A percentile compares a stretch with the other conserved stretches of the same genome.
Conservation (phyloP, 1,284 basidiomycete genomes). For the Pyrrhoderma lamaoense region DNA sequence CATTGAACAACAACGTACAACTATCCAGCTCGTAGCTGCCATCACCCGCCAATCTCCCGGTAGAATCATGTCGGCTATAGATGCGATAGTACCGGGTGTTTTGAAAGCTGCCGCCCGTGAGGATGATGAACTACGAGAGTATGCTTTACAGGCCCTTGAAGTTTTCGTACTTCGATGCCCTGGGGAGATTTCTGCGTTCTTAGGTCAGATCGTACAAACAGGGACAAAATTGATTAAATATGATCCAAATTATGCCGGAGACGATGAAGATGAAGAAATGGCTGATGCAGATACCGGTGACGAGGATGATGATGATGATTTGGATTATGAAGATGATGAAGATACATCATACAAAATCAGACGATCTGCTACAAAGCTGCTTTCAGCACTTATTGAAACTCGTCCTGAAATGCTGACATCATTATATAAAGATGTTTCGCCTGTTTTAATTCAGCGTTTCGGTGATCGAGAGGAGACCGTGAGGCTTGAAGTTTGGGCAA, state of each 20-base stretch:
- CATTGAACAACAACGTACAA: constrained; percentile 67
- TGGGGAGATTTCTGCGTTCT: constrained; percentile 68
- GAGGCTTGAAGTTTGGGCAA: constrained; percentile 86
- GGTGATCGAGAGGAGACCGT: constrained; percentile 95
- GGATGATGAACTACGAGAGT: constrained; percentile 78
- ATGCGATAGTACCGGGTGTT: constrained; percentile 59
- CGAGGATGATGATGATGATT: constrained; percentile 69
- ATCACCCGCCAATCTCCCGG: constrained; percentile 66
- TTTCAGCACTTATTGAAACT: constrained; percentile 80
- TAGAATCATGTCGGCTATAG: constrained; percentile 52
- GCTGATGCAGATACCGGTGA: constrained; percentile 76
- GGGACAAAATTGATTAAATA: constrained; percentile 82
- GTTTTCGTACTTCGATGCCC: constrained; percentile 79
- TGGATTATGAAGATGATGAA: constrained; percentile 87
- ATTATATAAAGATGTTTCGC: constrained; percentile 80
- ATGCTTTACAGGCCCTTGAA: constrained; percentile 77
- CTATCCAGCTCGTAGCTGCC: constrained; percentile 74
- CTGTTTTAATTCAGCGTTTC: constrained; percentile 84
- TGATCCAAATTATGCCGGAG: constrained; percentile 92
- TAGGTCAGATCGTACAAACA: constrained; percentile 60
- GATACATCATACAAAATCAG: constrained; percentile 99
- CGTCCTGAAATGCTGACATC: constrained; percentile 78
- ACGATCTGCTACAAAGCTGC: constrained; percentile 85
- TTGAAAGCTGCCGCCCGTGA: constrained; percentile 60
- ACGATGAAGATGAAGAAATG: constrained; percentile 69